Conservation (phyloP, 1,284 basidiomycete genomes). For the Microbotryum scabiosae region DNA sequence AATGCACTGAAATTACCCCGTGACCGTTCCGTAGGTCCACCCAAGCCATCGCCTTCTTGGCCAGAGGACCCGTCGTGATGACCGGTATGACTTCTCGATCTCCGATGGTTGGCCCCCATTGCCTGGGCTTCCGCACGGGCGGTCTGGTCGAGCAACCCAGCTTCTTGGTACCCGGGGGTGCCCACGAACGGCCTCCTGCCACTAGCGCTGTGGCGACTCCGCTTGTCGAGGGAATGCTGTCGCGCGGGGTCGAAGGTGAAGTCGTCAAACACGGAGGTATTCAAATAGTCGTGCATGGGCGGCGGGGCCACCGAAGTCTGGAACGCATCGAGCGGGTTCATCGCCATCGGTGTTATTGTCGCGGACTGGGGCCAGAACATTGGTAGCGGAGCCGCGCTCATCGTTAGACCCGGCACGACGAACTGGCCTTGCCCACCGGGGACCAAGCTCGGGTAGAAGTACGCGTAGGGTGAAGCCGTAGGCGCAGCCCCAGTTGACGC, state of each 20-base stretch:
- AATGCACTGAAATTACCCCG: no score
- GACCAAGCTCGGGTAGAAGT: no score
- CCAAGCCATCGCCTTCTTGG: no score
- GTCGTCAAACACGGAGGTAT: background rate
- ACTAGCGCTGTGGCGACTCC: background rate
- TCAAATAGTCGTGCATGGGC: background rate
- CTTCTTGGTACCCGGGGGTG: slow-evolving; percentile 9
- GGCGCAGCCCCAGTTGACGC: background rate
- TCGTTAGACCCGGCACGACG: slow-evolving; percentile 3
- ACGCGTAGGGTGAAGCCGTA: no score
- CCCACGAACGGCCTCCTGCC: background rate
- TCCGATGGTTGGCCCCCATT: background rate
- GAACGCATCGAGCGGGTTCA: background rate
- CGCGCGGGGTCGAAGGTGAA: background rate
- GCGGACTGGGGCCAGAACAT: background rate
- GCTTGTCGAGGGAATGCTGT: slow-evolving; percentile 3
- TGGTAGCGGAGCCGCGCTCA: no score
- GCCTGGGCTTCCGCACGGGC: background rate
- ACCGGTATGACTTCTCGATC: slow-evolving; percentile 10
- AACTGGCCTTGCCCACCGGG: background rate
- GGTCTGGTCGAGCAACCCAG: slow-evolving; percentile 9
- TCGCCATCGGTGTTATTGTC: background rate
- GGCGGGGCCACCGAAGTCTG: slow-evolving; percentile 1
- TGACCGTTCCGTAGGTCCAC: no score
- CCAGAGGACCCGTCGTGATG: no score